Conservation (phyloP, 139 green algal genomes). For the Micractinium sp. region DNA sequence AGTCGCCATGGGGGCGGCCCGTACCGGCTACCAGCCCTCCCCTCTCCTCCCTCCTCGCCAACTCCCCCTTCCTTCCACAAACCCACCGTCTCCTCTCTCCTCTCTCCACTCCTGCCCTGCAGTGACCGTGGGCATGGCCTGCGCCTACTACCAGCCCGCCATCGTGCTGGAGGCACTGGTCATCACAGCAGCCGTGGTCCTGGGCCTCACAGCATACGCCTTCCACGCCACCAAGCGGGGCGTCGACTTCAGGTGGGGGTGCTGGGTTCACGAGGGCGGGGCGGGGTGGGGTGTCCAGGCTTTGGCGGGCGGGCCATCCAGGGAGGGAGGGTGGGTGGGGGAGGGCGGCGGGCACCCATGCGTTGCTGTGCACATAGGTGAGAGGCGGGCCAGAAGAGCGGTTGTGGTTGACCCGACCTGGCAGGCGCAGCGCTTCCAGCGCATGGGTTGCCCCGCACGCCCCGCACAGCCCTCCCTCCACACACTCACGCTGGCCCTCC, state of each 20-base stretch:
- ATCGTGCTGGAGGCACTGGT: slow-evolving; percentile 62
- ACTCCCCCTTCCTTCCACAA: not conserved
- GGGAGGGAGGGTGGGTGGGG: no score
- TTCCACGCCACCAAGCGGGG: slow-evolving; percentile 69
- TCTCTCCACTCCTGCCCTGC: slow-evolving; percentile 5
- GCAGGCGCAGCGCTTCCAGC: not conserved
- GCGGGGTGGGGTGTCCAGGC: no score
- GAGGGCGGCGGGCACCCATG: not conserved
- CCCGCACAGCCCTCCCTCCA: no score
- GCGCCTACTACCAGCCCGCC: slow-evolving; percentile 53
- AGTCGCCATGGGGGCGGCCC: not conserved
- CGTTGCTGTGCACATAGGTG: not conserved
- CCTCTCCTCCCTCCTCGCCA: not conserved
- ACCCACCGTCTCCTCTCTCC: not conserved
- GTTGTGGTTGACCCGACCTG: not conserved
- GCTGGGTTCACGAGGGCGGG: no score
- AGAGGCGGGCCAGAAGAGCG: no score
- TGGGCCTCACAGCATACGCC: slow-evolving; percentile 67
- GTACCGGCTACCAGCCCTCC: not conserved
- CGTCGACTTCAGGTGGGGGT: slow-evolving; percentile 61
- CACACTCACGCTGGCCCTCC: no score
- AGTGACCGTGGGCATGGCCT: slow-evolving; percentile 56
- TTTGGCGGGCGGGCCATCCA: no score
- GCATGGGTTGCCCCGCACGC: no score
- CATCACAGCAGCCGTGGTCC: slow-evolving; percentile 44